A percentile compares a stretch with the other conserved stretches of the same genome.
These are phyloP conservation scores for Phytophthora foliorum DNA, from an alignment of 352 stramenopile genomes.

Conservation along the genomic window DNA sequence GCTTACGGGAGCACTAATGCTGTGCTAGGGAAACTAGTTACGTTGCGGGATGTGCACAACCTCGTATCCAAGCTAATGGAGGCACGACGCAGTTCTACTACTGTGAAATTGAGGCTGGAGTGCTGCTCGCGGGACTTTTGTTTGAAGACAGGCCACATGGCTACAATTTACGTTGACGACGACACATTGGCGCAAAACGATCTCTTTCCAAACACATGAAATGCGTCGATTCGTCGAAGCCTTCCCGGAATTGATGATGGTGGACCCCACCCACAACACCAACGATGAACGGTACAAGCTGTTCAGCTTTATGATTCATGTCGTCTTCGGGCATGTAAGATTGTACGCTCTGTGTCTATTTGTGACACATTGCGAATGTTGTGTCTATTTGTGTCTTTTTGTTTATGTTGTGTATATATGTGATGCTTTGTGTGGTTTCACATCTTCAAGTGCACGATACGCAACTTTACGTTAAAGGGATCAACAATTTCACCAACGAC, in stretches of 20 bases:
- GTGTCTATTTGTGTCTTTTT: neutral
- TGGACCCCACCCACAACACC: too few species aligned
- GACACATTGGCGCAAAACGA: too few species aligned
- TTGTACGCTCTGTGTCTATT: neutral
- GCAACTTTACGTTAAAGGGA: neutral
- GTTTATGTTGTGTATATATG: neutral
- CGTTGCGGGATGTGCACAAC: neutral
- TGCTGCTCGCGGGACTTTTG: neutral
- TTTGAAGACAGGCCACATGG: too few species aligned
- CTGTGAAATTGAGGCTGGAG: neutral
- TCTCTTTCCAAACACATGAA: too few species aligned
- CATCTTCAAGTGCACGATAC: neutral
- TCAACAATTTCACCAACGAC: neutral
- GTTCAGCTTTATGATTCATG: too few species aligned
- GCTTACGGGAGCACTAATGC: neutral
- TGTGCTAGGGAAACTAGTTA: neutral
- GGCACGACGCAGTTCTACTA: neutral
- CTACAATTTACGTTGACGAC: too few species aligned
- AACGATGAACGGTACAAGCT: too few species aligned
- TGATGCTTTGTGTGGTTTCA: neutral
- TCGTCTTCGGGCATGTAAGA: constrained; percentile 1
- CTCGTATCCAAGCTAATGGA: neutral
- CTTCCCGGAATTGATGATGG: too few species aligned
- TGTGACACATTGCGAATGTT: neutral
- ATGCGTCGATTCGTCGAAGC: too few species aligned